Conservation (phyloP, 1,139 yeast species). For the Hanseniaspora gamundiae region DNA sequence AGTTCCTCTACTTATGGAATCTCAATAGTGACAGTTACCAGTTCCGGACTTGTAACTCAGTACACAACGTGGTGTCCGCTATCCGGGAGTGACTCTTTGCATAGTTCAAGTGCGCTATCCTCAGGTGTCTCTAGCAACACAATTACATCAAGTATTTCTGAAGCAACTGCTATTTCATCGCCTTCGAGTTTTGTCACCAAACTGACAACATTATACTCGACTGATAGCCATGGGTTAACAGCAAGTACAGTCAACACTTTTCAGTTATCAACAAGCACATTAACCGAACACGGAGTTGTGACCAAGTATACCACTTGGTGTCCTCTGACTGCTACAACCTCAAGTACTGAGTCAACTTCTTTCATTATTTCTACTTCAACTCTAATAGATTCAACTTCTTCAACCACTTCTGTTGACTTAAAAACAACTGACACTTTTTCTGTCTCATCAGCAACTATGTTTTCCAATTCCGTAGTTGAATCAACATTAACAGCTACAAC, state of each 20-base stretch:
- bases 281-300: conserved; percentile 18
- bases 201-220: not conserved
- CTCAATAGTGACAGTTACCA: conserved; percentile 25
- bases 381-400: not conserved
- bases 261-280: conserved; percentile 25
- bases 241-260: conserved; percentile 27
- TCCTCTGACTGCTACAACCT: conserved; percentile 18
- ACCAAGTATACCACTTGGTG: conserved; percentile 28
- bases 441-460: no score
- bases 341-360: not conserved
- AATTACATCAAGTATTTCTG: not conserved
- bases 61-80: conserved; percentile 40
- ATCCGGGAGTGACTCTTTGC: conserved; percentile 1
- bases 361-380: not conserved
- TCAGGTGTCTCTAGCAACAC: not conserved
- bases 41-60: conserved; percentile 31
- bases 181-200: not conserved
- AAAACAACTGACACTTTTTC: no score
- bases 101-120: not conserved
- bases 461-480: no score
- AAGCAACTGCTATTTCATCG: not conserved
- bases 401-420: conserved; percentile 3
- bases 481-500: no score
- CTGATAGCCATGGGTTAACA: conserved; percentile 1
- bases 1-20: not conserved